Evolutionary conservation across 2,329 filamentous ascomycete genomes (phyloP), one percentile per base, ranked within the genome.

Genomic region (Alternaria incomplexa): DNA sequence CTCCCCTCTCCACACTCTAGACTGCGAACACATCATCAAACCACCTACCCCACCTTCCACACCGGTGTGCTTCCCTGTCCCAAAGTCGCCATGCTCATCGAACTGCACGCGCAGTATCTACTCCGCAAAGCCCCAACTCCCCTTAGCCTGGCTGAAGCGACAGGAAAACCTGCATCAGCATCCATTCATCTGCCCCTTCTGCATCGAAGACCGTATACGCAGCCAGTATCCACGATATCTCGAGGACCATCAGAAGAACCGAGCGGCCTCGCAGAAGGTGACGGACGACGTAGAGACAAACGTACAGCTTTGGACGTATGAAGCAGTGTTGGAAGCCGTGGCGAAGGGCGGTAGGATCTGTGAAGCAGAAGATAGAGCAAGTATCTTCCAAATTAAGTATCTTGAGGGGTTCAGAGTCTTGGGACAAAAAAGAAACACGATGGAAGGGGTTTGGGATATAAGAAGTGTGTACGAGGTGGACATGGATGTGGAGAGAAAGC

Each of bases 41-140:
- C 17, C 25, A 3, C 17, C n/a, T 7, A 13, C 46, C 17, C 12
- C 4, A 3, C 48, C 12, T 11, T 8, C 25, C 28, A 15, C 26
- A 15, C 25, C 12, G 32, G 4, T 36, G 8, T 36, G 7, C 11
- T 32, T 17, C 13, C 17, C 48, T 10, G 28, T 17, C 7, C n/a
- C 13, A 4, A 52, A 52, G 17, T 12, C 30, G 12, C 17, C 28
- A 15, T 36, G 48, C 13, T 52, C 28, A 13, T 4, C 26, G 8
- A 52, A 52, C 10, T 52, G 28, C 7, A 52, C 48, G 5, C n/a
- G 26, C 6, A 36, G 30, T 20, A 36, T 52, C 17, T 52, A 52
- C 28, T 3, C 20, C 5, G 3, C 28, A 1, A 52, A 52, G 1
- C 48, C 48, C 3, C 28, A 52, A 8, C n/a, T 52, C 0, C 26